A percentile compares a stretch with the other conserved stretches of the same genome.
These are phyloP conservation scores for Nakaseomyces uthaithaninus DNA, from an alignment of 1,139 yeast species.

Conservation along the genomic window DNA sequence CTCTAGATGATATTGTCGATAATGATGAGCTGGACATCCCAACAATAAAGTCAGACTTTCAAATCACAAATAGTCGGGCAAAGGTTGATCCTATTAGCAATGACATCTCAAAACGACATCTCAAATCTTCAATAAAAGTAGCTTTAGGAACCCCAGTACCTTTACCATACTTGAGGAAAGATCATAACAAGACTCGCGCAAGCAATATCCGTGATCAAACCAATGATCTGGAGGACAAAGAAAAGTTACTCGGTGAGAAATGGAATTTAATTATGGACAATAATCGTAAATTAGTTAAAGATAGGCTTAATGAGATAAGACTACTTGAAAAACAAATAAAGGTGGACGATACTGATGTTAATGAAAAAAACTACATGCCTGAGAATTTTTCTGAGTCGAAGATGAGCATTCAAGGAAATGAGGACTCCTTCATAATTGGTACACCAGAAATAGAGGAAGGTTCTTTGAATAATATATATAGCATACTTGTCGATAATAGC, in stretches of 20 bases:
- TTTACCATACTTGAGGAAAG: slow-evolving; percentile 27
- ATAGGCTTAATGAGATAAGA: slow-evolving; percentile 1
- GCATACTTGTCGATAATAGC: slow-evolving; percentile 1
- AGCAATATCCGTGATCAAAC: slow-evolving; percentile 14
- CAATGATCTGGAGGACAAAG: slow-evolving; percentile 21
- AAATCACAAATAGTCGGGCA: neutral
- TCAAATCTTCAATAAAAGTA: slow-evolving; percentile 18
- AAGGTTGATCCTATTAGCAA: neutral
- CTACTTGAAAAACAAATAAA: neutral
- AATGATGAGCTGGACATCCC: neutral
- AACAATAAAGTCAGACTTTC: neutral
- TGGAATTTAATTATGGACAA: neutral
- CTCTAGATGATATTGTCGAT: neutral
- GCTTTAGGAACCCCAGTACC: slow-evolving; percentile 34
- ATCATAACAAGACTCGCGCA: slow-evolving; percentile 4
- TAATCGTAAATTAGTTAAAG: slow-evolving; percentile 5
- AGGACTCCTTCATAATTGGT: slow-evolving; percentile 4
- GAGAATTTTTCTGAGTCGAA: too few relatives aligned
- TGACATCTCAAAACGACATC: neutral
- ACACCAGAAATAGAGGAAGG: slow-evolving; percentile 1
- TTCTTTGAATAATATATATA: neutral
- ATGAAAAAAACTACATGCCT: neutral
- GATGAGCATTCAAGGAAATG: slow-evolving; percentile 6
- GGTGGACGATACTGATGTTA: neutral
- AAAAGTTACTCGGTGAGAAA: slow-evolving; percentile 2